Evolutionary conservation across 257 asterid genomes (phyloP), one percentile per base, ranked within the genome.

Genomic region (Coffea eugenioides): DNA sequence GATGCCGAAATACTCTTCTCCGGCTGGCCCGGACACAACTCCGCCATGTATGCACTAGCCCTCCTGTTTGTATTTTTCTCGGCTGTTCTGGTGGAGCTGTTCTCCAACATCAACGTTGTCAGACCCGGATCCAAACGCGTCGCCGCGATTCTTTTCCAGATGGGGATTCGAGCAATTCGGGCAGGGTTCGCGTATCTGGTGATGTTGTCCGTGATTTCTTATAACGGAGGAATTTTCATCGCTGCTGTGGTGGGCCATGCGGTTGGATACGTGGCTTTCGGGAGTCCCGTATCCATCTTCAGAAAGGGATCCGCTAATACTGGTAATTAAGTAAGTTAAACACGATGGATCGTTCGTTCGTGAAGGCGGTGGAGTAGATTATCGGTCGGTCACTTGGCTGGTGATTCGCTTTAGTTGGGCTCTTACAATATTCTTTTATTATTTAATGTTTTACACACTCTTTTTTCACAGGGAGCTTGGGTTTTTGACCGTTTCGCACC

Each of bases 151-250:
- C 82, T 84, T 72, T 91, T 90, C 43, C 96, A 89, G 82, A 52
- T 85, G 36, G 98, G 92, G 1, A 70, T 94, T 73, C 87, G 82
- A 8, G 90, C 91, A 0, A 75, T 94, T 54, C 91, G 97, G 82
- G 90, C 94, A 80, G 98, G 98, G 84, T 89, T 94, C 43, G 85
- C 89, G 27, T 92, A 92, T 71, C 52, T 94, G 86, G 95, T 94
- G 67, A 86, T 92, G 82, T 70, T 94, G 88, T 86, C 98, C 23
- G 97, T 92, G 79, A 80, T 89, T 87, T 93, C 97, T 0, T 93
- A 87, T 14, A 94, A 94, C 74, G 97, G 94, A 2, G 97, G 97
- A 12, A 89, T 92, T 45, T 92, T 91, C 39, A 84, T 94, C 65
- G 88, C 88, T 0, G 97, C 97, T 2, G 81, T 84, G 77, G 77